Conservation (phyloP, 306 rosid species). For the Pterocarpus macrocarpus region DNA sequence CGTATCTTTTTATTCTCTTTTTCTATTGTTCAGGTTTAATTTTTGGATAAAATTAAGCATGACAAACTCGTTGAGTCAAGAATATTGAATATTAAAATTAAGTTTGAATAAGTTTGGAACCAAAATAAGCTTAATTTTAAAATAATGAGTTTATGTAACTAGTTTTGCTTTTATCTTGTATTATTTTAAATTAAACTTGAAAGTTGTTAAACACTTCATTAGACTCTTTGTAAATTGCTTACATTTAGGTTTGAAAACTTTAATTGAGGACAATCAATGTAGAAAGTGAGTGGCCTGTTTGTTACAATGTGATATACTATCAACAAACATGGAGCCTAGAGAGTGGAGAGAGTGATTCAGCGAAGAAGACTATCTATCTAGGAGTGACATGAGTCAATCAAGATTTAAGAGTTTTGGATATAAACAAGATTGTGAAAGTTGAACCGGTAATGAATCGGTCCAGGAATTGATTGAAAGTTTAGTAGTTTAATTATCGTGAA, state of each 20-base stretch:
- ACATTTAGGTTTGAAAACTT: not conserved
- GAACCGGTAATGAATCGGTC: no score
- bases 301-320: slow-evolving; percentile 21
- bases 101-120: not conserved
- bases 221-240: not conserved
- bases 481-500: no score
- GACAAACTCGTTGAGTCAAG: not conserved
- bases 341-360: not conserved
- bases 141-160: not conserved
- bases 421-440: no score
- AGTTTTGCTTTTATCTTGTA: no score
- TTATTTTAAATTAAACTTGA: not conserved
- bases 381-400: slow-evolving; percentile 18
- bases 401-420: slow-evolving; percentile 31
- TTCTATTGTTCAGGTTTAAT: no score
- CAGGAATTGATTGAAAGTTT: no score
- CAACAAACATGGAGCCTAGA: slow-evolving; percentile 37
- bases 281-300: slow-evolving; percentile 8
- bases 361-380: not conserved
- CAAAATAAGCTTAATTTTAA: not conserved
- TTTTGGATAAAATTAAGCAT: no score
- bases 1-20: no score
- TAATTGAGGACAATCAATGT: not conserved
- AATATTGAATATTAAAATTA: not conserved
- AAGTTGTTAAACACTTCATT: not conserved